phyloP scores from a whole-genome alignment of 768 basidiomycete species.

The Cystobasidium tubakii region DNA sequence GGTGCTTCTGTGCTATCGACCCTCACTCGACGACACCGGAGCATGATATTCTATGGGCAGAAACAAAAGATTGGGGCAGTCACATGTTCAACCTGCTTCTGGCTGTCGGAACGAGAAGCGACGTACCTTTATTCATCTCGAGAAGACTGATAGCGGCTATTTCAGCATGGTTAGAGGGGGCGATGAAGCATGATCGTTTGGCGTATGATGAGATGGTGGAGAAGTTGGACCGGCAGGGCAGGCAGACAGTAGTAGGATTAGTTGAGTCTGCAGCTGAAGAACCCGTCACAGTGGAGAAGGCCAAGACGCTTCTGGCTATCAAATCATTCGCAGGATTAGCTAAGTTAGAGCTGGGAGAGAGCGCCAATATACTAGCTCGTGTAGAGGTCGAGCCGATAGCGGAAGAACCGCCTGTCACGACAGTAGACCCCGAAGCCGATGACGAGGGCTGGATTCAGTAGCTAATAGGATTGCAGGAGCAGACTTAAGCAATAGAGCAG shows the following conservation, averaged over 20 bases:
- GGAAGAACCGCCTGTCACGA: background rate
- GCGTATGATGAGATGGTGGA: slow-evolving; percentile 10
- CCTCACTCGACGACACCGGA: slow-evolving; percentile 33
- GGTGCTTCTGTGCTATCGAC: slow-evolving; percentile 30
- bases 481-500: background rate
- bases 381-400: slow-evolving; percentile 3
- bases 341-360: background rate
- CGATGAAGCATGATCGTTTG: background rate
- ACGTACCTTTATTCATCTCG: background rate
- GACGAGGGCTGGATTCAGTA: slow-evolving; percentile 18
- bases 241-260: background rate
- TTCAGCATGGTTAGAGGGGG: slow-evolving; percentile 21
- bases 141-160: background rate
- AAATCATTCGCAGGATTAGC: slow-evolving; percentile 1
- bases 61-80: slow-evolving; percentile 22
- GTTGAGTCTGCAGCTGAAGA: background rate
- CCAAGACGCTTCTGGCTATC: background rate
- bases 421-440: background rate
- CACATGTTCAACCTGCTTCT: background rate
- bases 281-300: slow-evolving; percentile 13
- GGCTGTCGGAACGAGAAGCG: background rate
- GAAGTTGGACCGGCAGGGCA: background rate
- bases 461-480: background rate
- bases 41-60: slow-evolving; percentile 35
- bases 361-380: background rate